Evolutionary conservation across 2,329 filamentous ascomycete species (phyloP).

Genomic region (Aspergillus fijiensis): DNA sequence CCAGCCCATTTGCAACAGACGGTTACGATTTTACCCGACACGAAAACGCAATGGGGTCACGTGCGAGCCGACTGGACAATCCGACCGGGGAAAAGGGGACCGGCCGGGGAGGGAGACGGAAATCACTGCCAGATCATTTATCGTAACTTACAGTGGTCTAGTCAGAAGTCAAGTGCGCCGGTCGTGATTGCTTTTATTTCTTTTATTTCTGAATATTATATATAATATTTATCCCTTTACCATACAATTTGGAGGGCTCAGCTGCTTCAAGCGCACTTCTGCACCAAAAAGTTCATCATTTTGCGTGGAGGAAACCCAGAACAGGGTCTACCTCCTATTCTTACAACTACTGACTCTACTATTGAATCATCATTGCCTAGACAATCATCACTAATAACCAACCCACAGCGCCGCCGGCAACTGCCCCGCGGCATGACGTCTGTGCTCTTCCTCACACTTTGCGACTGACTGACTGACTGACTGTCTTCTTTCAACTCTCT

Average conservation of each 20-base stretch:
- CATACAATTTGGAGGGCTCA: too few species aligned
- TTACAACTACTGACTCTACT: neutral
- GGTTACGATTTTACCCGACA: constrained; percentile 23
- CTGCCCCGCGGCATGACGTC: constrained; percentile 27
- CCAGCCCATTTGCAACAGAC: neutral
- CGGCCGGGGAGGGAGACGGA: neutral
- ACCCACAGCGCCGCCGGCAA: constrained; percentile 5
- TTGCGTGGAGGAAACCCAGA: neutral
- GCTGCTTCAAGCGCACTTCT: neutral
- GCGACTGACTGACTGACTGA: neutral
- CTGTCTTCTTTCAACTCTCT: neutral
- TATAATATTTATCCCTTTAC: neutral
- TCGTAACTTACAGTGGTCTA: too few species aligned
- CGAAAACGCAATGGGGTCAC: constrained; percentile 22
- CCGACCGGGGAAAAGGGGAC: neutral
- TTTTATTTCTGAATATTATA: too few species aligned
- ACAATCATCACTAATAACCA: neutral
- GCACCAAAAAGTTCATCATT: neutral
- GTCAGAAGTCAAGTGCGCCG: too few species aligned
- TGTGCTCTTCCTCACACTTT: constrained; percentile 17
- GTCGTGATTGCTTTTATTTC: too few species aligned
- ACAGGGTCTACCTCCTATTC: neutral
- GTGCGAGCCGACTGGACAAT: constrained; percentile 7
- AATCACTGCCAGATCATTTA: neutral
- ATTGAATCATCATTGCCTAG: neutral